These are phyloP conservation scores for Tulasnella sp. DNA, from an alignment of 768 basidiomycete species.

Conservation along the genomic window DNA sequence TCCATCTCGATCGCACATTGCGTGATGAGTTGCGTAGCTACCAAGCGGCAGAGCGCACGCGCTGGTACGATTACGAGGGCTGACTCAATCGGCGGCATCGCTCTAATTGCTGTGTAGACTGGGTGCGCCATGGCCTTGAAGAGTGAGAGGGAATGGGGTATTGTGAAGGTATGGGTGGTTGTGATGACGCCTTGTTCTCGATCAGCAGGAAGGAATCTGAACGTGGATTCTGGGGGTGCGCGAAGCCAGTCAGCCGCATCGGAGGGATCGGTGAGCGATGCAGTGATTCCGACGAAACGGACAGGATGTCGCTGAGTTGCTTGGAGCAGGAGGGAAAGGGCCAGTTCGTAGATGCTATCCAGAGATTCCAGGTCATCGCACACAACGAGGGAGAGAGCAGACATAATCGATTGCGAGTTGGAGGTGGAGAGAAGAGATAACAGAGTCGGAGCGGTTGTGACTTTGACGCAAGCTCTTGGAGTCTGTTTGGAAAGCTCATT, in stretches of 20 bases:
- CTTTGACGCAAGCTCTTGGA: conserved; percentile 31
- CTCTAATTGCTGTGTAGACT: conserved; percentile 60
- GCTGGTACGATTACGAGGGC: conserved; percentile 86
- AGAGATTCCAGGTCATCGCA: conserved; percentile 81
- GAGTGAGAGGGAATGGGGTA: conserved; percentile 74
- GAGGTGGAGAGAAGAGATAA: neutral
- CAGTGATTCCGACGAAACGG: conserved; percentile 66
- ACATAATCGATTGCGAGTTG: conserved; percentile 20
- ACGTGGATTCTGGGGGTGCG: conserved; percentile 46
- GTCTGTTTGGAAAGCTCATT: conserved; percentile 24
- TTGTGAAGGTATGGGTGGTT: conserved; percentile 61
- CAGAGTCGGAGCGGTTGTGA: conserved; percentile 49
- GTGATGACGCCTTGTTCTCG: conserved; percentile 70
- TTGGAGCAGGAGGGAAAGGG: conserved; percentile 57
- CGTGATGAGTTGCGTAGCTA: conserved; percentile 78
- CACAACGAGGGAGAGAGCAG: conserved; percentile 52
- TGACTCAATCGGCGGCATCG: conserved; percentile 34
- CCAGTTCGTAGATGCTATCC: conserved; percentile 70
- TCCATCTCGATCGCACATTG: conserved; percentile 70
- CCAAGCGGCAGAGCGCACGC: conserved; percentile 54
- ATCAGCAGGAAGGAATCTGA: conserved; percentile 71
- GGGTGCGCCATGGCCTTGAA: conserved; percentile 91
- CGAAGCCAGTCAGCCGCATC: conserved; percentile 79
- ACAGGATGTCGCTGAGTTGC: conserved; percentile 49
- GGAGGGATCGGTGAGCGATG: conserved; percentile 66